A percentile compares a stretch with the other conserved stretches of the same genome.
These are phyloP conservation scores for Salix exigua DNA, from an alignment of 345 rosid species.

Conservation along the genomic window DNA sequence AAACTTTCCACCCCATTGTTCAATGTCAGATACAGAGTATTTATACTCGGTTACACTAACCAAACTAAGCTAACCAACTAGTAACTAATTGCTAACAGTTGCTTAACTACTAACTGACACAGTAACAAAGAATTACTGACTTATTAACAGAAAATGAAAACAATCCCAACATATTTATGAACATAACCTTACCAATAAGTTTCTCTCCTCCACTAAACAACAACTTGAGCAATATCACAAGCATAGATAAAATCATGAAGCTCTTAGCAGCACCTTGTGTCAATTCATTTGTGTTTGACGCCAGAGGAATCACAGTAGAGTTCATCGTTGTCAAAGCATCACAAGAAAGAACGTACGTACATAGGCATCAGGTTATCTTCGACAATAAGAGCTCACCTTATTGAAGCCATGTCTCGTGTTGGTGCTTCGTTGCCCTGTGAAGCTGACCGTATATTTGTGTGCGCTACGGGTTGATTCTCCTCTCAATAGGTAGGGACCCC, in stretches of 20 bases:
- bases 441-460: not conserved
- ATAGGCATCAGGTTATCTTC: not conserved
- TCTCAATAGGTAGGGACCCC: not conserved
- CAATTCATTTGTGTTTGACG: not conserved
- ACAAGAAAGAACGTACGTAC: not conserved
- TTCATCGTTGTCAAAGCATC: not conserved
- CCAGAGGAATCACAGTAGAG: not conserved
- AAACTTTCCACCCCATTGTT: too few relatives aligned
- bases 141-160: too few relatives aligned
- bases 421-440: not conserved
- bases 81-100: too few relatives aligned
- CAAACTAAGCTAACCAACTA: too few relatives aligned
- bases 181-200: not conserved
- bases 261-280: not conserved
- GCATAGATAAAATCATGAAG: not conserved
- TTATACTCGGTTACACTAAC: too few relatives aligned
- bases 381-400: not conserved
- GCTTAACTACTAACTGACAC: too few relatives aligned
- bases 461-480: not conserved
- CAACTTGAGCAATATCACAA: not conserved
- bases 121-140: too few relatives aligned
- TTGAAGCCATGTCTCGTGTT: not conserved
- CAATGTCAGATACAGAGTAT: too few relatives aligned
- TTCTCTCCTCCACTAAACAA: not conserved
- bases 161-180: not conserved